Percentiles rank a stretch among this genome's conserved stretches.
Conservation (phyloP, 176 grass and related monocot species). For the Melocanna baccifera region DNA sequence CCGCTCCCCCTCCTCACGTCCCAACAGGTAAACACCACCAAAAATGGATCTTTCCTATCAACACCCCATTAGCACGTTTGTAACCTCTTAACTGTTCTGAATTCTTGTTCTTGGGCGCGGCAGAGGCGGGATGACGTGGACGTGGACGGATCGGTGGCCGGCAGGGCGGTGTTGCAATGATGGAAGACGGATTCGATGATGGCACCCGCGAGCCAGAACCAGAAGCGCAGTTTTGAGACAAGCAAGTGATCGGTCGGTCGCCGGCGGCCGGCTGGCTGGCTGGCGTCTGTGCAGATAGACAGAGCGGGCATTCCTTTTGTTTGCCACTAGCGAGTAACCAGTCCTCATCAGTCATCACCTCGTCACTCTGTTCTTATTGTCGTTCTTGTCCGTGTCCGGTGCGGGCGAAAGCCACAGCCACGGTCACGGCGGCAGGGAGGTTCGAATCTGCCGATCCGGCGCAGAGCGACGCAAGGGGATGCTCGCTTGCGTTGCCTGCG, state of each 20-base stretch:
- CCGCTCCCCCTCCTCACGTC: background rate
- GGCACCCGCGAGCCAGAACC: background rate
- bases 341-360: background rate
- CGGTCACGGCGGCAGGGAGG: background rate
- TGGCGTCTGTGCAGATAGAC: conserved; percentile 44
- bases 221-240: conserved; percentile 43
- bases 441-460: background rate
- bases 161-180: conserved; percentile 12
- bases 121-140: conserved; percentile 11
- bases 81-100: background rate
- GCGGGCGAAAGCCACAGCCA: background rate
- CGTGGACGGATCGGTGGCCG: background rate
- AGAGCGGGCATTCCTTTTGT: conserved; percentile 35
- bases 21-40: background rate
- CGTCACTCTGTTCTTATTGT: conserved; percentile 1
- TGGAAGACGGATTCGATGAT: background rate
- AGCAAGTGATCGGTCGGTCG: background rate
- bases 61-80: background rate
- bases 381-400: background rate
- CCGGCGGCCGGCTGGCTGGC: background rate
- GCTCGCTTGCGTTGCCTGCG: background rate
- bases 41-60: background rate
- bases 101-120: background rate
- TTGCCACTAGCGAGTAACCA: conserved; percentile 16
- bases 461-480: background rate